Percentiles rank a stretch among this genome's conserved stretches.
Evolutionary conservation across 352 stramenopile genomes (phyloP).

Genomic region (Pythium chondricola): DNA sequence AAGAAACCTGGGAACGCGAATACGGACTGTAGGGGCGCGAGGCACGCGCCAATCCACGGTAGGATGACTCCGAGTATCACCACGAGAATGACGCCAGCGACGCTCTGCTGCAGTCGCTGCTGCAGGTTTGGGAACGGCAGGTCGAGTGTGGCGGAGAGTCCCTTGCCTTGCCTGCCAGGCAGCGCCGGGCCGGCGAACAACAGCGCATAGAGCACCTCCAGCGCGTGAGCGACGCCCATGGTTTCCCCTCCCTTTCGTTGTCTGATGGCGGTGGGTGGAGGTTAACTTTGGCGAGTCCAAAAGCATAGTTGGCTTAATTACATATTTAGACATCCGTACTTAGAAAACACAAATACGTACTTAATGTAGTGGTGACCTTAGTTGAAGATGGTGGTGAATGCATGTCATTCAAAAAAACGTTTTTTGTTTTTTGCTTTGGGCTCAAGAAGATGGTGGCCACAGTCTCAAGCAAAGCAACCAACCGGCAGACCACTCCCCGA

Average conservation of each 20-base stretch:
- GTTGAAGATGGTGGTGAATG: neutral
- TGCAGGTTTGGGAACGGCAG: constrained; percentile 23
- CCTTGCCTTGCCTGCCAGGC: no score
- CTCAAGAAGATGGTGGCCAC: no score
- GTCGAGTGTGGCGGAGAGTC: constrained; percentile 10
- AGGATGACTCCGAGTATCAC: constrained; percentile 2
- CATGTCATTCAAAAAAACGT: neutral
- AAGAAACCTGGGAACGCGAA: constrained; percentile 20
- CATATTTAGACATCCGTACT: constrained; percentile 1
- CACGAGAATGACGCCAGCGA: constrained; percentile 20
- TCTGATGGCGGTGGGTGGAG: neutral
- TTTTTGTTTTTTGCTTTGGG: neutral
- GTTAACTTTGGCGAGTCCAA: neutral
- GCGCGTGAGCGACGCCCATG: constrained; percentile 24
- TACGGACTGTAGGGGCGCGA: constrained; percentile 12
- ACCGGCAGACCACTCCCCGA: neutral
- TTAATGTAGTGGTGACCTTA: neutral
- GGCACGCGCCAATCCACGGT: neutral
- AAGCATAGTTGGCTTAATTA: neutral
- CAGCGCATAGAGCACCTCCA: constrained; percentile 24
- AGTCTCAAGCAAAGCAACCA: no score
- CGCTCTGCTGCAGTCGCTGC: constrained; percentile 22
- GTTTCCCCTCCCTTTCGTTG: neutral
- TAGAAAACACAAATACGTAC: neutral
- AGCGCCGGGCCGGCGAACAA: neutral